A percentile compares a stretch with the other conserved stretches of the same genome.
phyloP scores from a whole-genome alignment of 371 early-diverging fungal species.

The Blyttiomyces sp. region DNA sequence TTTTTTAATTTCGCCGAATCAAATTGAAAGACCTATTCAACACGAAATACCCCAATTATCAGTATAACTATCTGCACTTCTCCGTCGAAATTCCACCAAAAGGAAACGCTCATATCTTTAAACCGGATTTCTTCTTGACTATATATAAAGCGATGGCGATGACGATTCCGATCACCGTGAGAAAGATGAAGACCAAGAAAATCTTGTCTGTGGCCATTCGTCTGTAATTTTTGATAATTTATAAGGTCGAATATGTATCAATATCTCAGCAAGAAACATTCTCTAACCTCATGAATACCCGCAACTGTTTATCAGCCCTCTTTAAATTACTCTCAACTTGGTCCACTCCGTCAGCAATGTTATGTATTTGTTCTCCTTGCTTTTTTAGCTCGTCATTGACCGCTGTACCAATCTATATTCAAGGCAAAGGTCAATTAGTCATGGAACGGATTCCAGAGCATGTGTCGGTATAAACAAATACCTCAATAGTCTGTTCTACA shows the following conservation, averaged over 20 bases:
- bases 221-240: slow-evolving; percentile 16
- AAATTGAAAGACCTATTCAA: neutral
- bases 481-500: slow-evolving; percentile 50
- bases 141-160: slow-evolving; percentile 45
- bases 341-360: slow-evolving; percentile 49
- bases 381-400: slow-evolving; percentile 42
- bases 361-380: slow-evolving; percentile 52
- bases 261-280: neutral
- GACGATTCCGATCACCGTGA: slow-evolving; percentile 49
- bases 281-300: slow-evolving; percentile 49
- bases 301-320: slow-evolving; percentile 55
- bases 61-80: neutral
- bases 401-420: slow-evolving; percentile 40
- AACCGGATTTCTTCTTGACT: slow-evolving; percentile 30
- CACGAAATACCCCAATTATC: neutral
- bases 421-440: neutral
- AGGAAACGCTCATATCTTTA: neutral
- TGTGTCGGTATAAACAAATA: slow-evolving; percentile 2
- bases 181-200: slow-evolving; percentile 50
- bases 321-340: slow-evolving; percentile 52
- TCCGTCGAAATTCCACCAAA: neutral
- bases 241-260: neutral
- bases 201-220: slow-evolving; percentile 57
- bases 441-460: neutral
- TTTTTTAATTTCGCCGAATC: too few relatives aligned